These are phyloP conservation scores for Isabelozyma rhagii DNA, from an alignment of 805 yeast genomes.

Conservation along the genomic window DNA sequence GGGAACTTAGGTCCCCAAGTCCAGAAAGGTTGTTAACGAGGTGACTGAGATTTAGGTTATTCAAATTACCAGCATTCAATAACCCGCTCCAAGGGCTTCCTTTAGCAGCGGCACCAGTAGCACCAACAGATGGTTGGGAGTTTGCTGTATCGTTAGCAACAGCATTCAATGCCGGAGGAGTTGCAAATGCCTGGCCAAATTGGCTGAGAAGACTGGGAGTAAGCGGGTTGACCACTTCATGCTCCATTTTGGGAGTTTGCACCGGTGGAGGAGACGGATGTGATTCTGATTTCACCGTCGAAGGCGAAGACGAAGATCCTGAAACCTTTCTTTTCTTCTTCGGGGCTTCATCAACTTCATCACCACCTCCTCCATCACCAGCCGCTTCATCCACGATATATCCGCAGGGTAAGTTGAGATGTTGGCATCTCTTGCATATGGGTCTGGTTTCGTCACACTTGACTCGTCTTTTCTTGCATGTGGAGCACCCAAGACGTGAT, in stretches of 20 bases:
- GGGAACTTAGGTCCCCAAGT: constrained; percentile 29
- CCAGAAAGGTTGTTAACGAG: constrained; percentile 38
- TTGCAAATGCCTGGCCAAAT: too few relatives aligned
- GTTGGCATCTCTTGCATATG: constrained; percentile 70
- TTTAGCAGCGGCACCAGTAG: background rate
- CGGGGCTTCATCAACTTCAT: background rate
- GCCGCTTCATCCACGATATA: constrained; percentile 32
- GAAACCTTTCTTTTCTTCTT: constrained; percentile 2
- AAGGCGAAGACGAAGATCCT: background rate
- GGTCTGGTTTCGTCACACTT: constrained; percentile 91
- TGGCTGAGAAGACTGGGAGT: too few relatives aligned
- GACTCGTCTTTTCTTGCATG: constrained; percentile 86
- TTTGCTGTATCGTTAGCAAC: background rate
- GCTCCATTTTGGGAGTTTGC: background rate
- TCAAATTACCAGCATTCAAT: constrained; percentile 36
- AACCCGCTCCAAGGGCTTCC: constrained; percentile 5
- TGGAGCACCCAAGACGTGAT: constrained; percentile 83
- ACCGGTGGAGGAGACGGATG: background rate
- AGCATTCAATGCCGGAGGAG: background rate
- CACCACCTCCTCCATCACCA: background rate
- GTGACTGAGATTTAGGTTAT: constrained; percentile 41
- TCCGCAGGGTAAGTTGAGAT: constrained; percentile 76
- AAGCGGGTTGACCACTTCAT: too few relatives aligned
- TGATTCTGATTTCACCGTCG: background rate
- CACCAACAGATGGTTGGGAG: too few relatives aligned